Evolutionary conservation across 768 basidiomycete species (phyloP).

Genomic region (Crepidotus variabilis): DNA sequence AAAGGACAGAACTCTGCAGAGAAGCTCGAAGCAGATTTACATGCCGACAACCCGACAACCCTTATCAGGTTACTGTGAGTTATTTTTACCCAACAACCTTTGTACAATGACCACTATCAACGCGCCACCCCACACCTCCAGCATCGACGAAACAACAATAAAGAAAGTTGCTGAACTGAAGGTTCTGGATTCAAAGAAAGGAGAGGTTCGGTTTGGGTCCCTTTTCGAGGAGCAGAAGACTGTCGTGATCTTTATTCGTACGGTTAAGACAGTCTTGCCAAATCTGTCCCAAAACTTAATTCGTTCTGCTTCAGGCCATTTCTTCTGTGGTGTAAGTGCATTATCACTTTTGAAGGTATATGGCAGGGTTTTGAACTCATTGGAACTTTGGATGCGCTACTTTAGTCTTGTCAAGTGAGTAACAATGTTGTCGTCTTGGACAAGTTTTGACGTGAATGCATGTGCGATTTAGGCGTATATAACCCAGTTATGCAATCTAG

Average conservation of each 20-base stretch:
- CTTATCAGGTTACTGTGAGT: too few species aligned
- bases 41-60: too few species aligned
- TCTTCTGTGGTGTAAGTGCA: slow-evolving; percentile 57
- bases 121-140: not conserved
- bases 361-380: slow-evolving; percentile 27
- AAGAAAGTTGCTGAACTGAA: slow-evolving; percentile 37
- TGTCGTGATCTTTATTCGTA: slow-evolving; percentile 63
- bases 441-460: slow-evolving; percentile 13
- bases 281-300: not conserved
- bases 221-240: slow-evolving; percentile 29
- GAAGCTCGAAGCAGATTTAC: too few species aligned
- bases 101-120: not conserved
- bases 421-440: slow-evolving; percentile 49
- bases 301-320: slow-evolving; percentile 41
- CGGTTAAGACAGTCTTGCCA: slow-evolving; percentile 5
- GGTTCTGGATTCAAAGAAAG: slow-evolving; percentile 56
- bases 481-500: not conserved
- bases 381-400: slow-evolving; percentile 16
- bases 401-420: not conserved
- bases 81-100: too few species aligned
- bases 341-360: not conserved
- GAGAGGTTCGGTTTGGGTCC: slow-evolving; percentile 3
- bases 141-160: not conserved
- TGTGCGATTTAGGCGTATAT: too few species aligned
- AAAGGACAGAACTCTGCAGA: too few species aligned